phyloP scores from a whole-genome alignment of 2,329 filamentous ascomycete species.

The Xylaria arbuscula region DNA sequence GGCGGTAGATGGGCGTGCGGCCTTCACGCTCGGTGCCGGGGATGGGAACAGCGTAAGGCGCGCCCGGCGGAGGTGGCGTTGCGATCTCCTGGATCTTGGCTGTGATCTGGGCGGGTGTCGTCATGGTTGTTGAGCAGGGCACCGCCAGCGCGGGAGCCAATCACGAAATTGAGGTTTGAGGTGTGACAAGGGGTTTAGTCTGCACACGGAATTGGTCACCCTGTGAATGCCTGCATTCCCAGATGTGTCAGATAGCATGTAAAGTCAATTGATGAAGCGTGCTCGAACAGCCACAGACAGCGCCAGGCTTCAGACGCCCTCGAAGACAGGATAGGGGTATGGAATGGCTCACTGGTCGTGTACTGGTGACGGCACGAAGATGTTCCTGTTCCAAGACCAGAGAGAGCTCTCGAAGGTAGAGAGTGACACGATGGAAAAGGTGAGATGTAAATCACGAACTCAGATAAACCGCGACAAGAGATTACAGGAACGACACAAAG shows the following conservation, averaged over 20 bases:
- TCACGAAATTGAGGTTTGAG: slow-evolving; percentile 18
- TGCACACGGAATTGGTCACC: slow-evolving; percentile 4
- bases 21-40: slow-evolving; percentile 79
- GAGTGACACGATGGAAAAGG: not conserved
- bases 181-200: slow-evolving; percentile 19
- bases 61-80: slow-evolving; percentile 74
- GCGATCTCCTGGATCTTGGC: slow-evolving; percentile 65
- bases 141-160: slow-evolving; percentile 25
- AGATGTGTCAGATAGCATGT: not conserved
- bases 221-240: not conserved
- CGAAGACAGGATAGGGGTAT: not conserved
- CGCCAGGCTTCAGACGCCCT: not conserved
- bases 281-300: not conserved
- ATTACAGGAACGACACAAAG: not conserved
- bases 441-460: not conserved
- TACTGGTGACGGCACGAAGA: not conserved
- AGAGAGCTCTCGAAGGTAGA: not conserved
- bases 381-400: not conserved
- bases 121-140: slow-evolving; percentile 34
- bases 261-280: not conserved
- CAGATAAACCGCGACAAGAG: not conserved
- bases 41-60: slow-evolving; percentile 81
- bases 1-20: slow-evolving; percentile 81
- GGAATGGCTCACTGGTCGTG: not conserved
- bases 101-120: slow-evolving; percentile 50